Evolutionary conservation across 2,329 filamentous ascomycete species (phyloP).

Genomic region (Setomelanomma holmii): DNA sequence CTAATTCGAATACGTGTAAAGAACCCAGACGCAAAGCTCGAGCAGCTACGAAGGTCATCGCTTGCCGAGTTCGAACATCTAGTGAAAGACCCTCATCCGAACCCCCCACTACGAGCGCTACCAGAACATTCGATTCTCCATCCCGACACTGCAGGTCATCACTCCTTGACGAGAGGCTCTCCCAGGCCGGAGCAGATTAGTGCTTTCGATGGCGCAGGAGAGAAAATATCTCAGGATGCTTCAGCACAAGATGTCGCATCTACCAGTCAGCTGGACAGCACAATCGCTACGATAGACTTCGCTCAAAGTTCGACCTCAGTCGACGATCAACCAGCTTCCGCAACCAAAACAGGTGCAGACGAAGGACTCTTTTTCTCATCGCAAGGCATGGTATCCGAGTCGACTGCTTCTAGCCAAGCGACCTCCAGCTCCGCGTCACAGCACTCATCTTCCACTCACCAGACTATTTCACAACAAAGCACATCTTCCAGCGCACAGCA

Average conservation of each 20-base stretch:
- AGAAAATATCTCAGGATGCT: neutral
- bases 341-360: neutral
- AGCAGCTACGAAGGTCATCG: conserved; percentile 55
- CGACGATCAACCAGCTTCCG: neutral
- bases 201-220: neutral
- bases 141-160: conserved; percentile 5
- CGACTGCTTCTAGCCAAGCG: neutral
- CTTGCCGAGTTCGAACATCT: conserved; percentile 52
- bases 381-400: neutral
- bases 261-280: neutral
- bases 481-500: conserved; percentile 8
- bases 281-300: conserved; percentile 2
- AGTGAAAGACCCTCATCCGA: conserved; percentile 39
- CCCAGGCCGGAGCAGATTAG: neutral
- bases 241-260: conserved; percentile 1
- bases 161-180: neutral
- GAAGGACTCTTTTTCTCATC: conserved; percentile 2
- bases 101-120: conserved; percentile 41
- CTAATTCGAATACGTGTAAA: conserved; percentile 43
- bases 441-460: conserved; percentile 4
- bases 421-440: conserved; percentile 1
- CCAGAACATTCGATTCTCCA: conserved; percentile 45
- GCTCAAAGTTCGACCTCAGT: neutral
- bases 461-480: neutral
- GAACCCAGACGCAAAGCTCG: conserved; percentile 56